Evolutionary conservation across 164 flowering plant species (phyloP).

Genomic region (Umbellularia californica): DNA sequence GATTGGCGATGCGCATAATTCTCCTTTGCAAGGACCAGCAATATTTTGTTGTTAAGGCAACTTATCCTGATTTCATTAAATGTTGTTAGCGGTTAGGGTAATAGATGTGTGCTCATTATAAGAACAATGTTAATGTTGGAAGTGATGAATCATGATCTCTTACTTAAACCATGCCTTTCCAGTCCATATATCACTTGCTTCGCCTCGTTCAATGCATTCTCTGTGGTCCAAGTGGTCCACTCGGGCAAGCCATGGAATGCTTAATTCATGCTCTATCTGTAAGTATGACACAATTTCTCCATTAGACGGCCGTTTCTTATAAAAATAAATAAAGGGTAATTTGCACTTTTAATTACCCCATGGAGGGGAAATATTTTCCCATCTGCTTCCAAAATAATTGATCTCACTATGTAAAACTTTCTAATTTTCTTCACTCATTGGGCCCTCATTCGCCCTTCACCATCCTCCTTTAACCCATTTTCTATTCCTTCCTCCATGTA

Average conservation of each 20-base stretch:
- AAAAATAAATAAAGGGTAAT: too few relatives aligned
- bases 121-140: too few relatives aligned
- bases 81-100: background rate
- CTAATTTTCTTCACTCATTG: too few relatives aligned
- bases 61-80: background rate
- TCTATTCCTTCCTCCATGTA: too few relatives aligned
- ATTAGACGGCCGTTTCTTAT: too few relatives aligned
- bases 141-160: background rate
- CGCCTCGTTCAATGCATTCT: slow-evolving; percentile 3
- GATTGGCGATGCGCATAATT: slow-evolving; percentile 2
- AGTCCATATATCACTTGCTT: background rate
- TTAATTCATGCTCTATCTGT: slow-evolving; percentile 12
- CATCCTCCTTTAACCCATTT: too few relatives aligned
- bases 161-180: slow-evolving; percentile 9
- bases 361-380: too few relatives aligned
- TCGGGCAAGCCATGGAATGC: slow-evolving; percentile 9
- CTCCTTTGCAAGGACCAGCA: background rate
- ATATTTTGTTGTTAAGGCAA: background rate
- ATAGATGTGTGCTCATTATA: background rate
- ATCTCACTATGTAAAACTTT: too few relatives aligned
- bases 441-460: too few relatives aligned
- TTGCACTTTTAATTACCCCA: too few relatives aligned
- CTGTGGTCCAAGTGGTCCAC: slow-evolving; percentile 9
- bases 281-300: background rate
- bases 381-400: too few relatives aligned